phyloP scores from a whole-genome alignment of 2,329 filamentous ascomycete genomes.

The Fusarium sp. region DNA sequence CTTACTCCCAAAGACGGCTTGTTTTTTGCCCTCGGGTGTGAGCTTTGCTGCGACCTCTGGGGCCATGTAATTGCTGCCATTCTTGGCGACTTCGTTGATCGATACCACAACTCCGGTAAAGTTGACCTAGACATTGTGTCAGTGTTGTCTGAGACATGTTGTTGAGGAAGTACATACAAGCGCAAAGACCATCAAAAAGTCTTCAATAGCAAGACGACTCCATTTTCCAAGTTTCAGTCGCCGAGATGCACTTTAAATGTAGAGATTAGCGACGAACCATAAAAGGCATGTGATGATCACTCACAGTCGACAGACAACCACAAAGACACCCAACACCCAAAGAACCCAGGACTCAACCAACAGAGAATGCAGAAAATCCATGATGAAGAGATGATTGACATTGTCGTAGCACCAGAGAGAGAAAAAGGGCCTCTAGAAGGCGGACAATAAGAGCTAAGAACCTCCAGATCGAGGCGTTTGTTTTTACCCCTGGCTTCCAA shows the following conservation, averaged over 20 bases:
- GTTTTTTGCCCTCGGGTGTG: slow-evolving; percentile 57
- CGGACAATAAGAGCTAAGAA: background rate
- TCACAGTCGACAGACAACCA: slow-evolving; percentile 48
- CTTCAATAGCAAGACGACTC: slow-evolving; percentile 65
- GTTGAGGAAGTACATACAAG: slow-evolving; percentile 50
- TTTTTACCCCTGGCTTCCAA: background rate
- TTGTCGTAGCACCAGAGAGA: background rate
- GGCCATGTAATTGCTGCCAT: slow-evolving; percentile 61
- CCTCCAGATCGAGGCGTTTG: background rate
- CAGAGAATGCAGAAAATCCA: slow-evolving; percentile 47
- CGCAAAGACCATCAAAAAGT: slow-evolving; percentile 68
- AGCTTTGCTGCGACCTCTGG: slow-evolving; percentile 56
- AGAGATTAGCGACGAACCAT: background rate
- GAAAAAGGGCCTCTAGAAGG: background rate
- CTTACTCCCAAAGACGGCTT: slow-evolving; percentile 65
- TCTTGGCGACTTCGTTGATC: slow-evolving; percentile 58
- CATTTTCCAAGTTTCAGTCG: slow-evolving; percentile 59
- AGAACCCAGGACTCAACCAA: slow-evolving; percentile 51
- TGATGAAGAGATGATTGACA: slow-evolving; percentile 21
- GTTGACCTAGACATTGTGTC: slow-evolving; percentile 35
- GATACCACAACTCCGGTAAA: slow-evolving; percentile 60
- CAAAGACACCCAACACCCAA: slow-evolving; percentile 45
- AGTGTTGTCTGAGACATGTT: background rate
- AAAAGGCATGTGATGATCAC: background rate
- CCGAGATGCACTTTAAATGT: slow-evolving; percentile 44